phyloP scores from a whole-genome alignment of 371 early-diverging fungal species.

The Choanephora cucurbitarum region DNA sequence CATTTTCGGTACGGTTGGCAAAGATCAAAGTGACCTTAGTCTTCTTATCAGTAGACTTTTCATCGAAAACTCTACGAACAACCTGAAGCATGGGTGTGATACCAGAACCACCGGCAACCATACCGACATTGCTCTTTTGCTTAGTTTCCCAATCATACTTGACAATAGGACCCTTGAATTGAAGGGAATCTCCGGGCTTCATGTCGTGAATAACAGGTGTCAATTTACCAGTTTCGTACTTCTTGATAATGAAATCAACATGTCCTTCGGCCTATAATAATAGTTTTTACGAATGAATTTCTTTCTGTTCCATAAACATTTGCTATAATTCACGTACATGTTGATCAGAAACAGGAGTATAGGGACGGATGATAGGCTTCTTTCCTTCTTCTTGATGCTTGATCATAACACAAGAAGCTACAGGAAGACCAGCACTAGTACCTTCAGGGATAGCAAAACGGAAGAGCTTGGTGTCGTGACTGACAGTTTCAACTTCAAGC shows the following conservation, averaged over 20 bases:
- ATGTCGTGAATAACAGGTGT: conserved; percentile 75
- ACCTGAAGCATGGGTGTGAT: conserved; percentile 93
- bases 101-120: conserved; percentile 92
- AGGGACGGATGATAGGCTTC: conserved; percentile 79
- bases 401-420: conserved; percentile 82
- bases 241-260: conserved; percentile 90
- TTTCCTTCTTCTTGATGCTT: conserved; percentile 58
- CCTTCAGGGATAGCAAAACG: conserved; percentile 78
- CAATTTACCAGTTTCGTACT: conserved; percentile 73
- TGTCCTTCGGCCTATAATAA: conserved; percentile 57
- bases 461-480: conserved; percentile 79
- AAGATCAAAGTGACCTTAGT: conserved; percentile 88
- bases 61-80: conserved; percentile 66
- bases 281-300: conserved; percentile 5
- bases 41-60: conserved; percentile 67
- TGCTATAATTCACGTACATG: conserved; percentile 40
- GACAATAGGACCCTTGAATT: conserved; percentile 90
- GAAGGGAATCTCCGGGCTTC: conserved; percentile 82
- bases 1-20: conserved; percentile 83
- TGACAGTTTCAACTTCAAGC: conserved; percentile 59
- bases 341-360: conserved; percentile 84
- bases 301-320: too few species aligned
- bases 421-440: conserved; percentile 69
- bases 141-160: conserved; percentile 82
- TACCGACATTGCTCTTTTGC: conserved; percentile 76